Evolutionary conservation across 257 asterid genomes (phyloP), one percentile per base, ranked within the genome.

Genomic region (Primulina huaijiensis): DNA sequence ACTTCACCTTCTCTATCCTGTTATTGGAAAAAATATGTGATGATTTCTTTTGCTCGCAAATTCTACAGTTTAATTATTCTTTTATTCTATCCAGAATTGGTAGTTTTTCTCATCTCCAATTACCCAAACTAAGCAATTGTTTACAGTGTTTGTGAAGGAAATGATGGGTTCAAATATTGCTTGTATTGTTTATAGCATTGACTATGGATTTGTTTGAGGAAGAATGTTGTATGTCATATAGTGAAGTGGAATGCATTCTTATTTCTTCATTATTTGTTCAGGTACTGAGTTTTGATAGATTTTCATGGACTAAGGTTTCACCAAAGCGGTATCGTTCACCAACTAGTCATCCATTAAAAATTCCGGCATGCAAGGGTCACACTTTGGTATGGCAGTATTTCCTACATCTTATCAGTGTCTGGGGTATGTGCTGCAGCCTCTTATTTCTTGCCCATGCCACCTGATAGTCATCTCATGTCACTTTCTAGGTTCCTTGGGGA

Each of bases 331-430:
- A 83, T 82, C 97, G 83, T 76, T 94, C 99, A 38, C 97, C 99
- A 2, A 85, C 92, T 65, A 89, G 86, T 80, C 85, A 91, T 74
- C 97, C 97, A 0, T 83, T 89, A 30, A 94, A 91, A 78, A 89
- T 94, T 37, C 97, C 99, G 43, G 93, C 99, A 64, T 94, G 99
- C 97, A 94, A 84, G 89, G 97, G 97, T 74, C 99, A 94, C 77
- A 50, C 89, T 80, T 79, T 94, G 97, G 99, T 92, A 92, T 67
- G 68, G 67, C 35, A 68, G 59, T 60, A 30, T 74, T 40, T 14
- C 65, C 60, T 65, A 14, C 55, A 43, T 43, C 17, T 43, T 14
- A 43, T 12, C 4, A 43, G 55, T 43, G 55, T 14, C 35, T 6
- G 61, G 30, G 38, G 46, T 60, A 37, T 19, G 35, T 21, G 50